Evolutionary conservation across 352 stramenopile species (phyloP).

Genomic region (Pythium rhizo-oryzae): DNA sequence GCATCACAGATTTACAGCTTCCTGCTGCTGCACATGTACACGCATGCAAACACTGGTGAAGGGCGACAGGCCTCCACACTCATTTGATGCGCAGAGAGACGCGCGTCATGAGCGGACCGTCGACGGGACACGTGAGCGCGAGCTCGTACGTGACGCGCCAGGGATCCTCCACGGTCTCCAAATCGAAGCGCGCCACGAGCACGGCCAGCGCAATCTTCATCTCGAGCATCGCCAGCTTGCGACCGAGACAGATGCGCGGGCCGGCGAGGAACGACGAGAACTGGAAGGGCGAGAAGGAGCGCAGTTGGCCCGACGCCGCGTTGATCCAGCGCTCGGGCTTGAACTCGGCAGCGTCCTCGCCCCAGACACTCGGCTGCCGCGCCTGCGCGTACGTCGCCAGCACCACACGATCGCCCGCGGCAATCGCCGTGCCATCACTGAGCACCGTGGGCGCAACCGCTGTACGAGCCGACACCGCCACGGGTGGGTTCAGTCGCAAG

Average conservation of each 20-base stretch:
- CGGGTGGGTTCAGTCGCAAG: slow-evolving; percentile 64
- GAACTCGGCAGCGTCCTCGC: slow-evolving; percentile 38
- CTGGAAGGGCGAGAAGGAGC: slow-evolving; percentile 33
- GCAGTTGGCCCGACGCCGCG: slow-evolving; percentile 11
- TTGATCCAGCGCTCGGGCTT: slow-evolving; percentile 42
- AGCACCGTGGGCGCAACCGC: slow-evolving; percentile 41
- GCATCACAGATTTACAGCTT: slow-evolving; percentile 1
- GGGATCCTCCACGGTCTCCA: slow-evolving; percentile 49
- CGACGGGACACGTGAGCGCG: slow-evolving; percentile 46
- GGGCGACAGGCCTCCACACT: background rate
- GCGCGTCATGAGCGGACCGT: slow-evolving; percentile 31
- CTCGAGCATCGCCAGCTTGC: slow-evolving; percentile 56
- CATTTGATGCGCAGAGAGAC: background rate
- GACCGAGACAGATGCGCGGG: slow-evolving; percentile 60
- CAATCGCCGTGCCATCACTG: slow-evolving; percentile 49
- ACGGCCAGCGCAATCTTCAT: slow-evolving; percentile 61
- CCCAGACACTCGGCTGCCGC: slow-evolving; percentile 35
- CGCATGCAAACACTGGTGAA: background rate
- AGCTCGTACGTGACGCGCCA: slow-evolving; percentile 52
- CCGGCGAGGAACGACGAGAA: slow-evolving; percentile 53
- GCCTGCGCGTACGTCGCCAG: slow-evolving; percentile 39
- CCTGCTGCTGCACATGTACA: background rate
- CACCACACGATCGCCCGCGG: slow-evolving; percentile 28
- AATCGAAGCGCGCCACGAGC: slow-evolving; percentile 49
- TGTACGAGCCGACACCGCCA: slow-evolving; percentile 55